phyloP scores from a whole-genome alignment of 306 rosid species.

The Ormosia emarginata region DNA sequence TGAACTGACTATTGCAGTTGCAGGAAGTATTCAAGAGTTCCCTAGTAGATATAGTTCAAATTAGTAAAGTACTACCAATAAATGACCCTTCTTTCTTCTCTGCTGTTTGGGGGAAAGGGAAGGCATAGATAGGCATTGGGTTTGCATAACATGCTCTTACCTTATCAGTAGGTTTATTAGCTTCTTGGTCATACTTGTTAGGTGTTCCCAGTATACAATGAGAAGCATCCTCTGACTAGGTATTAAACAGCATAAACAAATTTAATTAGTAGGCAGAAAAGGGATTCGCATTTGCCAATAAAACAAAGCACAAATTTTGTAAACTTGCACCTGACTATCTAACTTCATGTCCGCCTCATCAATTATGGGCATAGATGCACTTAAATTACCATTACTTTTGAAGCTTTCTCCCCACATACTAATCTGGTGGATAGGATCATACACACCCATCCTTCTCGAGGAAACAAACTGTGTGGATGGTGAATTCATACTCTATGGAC shows the following conservation, averaged over 20 bases:
- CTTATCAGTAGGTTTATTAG: slow-evolving; percentile 42
- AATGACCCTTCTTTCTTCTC: not conserved
- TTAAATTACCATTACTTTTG: slow-evolving; percentile 53
- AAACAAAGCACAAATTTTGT: slow-evolving; percentile 5
- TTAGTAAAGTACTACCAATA: not conserved
- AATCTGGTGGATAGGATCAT: slow-evolving; percentile 88
- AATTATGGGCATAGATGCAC: slow-evolving; percentile 52
- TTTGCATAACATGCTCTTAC: slow-evolving; percentile 27
- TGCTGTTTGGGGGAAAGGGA: not conserved
- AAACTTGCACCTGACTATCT: slow-evolving; percentile 57
- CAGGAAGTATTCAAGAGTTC: not conserved
- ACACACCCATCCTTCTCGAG: slow-evolving; percentile 73
- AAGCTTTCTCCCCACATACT: slow-evolving; percentile 87
- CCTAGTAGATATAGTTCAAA: not conserved
- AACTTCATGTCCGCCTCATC: slow-evolving; percentile 60
- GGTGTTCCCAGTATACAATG: slow-evolving; percentile 35
- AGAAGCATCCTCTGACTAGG: slow-evolving; percentile 53
- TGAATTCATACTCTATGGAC: slow-evolving; percentile 66
- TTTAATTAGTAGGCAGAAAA: slow-evolving; percentile 12
- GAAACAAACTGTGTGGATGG: slow-evolving; percentile 64
- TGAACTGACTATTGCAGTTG: not conserved
- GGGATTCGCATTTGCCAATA: not conserved
- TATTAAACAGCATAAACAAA: slow-evolving; percentile 14
- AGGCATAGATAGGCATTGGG: not conserved
- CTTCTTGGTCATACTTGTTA: slow-evolving; percentile 47